Conservation (phyloP, 2,329 filamentous ascomycete genomes). For the Fusarium robinianum region DNA sequence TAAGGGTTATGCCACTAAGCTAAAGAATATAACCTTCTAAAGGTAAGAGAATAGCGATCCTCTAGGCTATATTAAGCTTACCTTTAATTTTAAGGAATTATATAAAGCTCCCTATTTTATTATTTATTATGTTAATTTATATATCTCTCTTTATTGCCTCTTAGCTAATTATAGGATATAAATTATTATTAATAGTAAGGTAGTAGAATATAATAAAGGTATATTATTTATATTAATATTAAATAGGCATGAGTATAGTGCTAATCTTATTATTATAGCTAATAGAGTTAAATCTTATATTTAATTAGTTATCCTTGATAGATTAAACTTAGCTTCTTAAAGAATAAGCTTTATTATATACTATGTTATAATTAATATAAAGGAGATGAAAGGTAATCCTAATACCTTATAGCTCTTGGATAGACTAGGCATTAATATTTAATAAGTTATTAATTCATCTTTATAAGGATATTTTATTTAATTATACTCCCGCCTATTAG, state of each 20-base stretch:
- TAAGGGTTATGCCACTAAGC: too few relatives aligned
- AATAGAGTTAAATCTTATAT: slow-evolving; percentile 36
- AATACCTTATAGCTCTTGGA: slow-evolving; percentile 46
- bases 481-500: slow-evolving; percentile 23
- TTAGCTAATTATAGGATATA: slow-evolving; percentile 35
- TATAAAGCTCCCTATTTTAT: slow-evolving; percentile 43
- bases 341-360: slow-evolving; percentile 48
- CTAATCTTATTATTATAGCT: slow-evolving; percentile 43
- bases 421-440: slow-evolving; percentile 46
- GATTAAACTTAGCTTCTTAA: slow-evolving; percentile 1
- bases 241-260: slow-evolving; percentile 30
- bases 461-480: not conserved
- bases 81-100: too few relatives aligned
- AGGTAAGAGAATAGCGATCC: too few relatives aligned
- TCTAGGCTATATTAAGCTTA: too few relatives aligned
- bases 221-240: slow-evolving; percentile 25
- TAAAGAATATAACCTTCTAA: too few relatives aligned
- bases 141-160: slow-evolving; percentile 37
- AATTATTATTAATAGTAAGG: slow-evolving; percentile 35
- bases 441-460: slow-evolving; percentile 37
- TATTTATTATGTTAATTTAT: slow-evolving; percentile 44
- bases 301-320: not conserved
- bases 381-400: slow-evolving; percentile 42
- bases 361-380: slow-evolving; percentile 45
- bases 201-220: slow-evolving; percentile 30